Evolutionary conservation across 768 basidiomycete genomes (phyloP).

Genomic region (Mycena rebaudengoi): DNA sequence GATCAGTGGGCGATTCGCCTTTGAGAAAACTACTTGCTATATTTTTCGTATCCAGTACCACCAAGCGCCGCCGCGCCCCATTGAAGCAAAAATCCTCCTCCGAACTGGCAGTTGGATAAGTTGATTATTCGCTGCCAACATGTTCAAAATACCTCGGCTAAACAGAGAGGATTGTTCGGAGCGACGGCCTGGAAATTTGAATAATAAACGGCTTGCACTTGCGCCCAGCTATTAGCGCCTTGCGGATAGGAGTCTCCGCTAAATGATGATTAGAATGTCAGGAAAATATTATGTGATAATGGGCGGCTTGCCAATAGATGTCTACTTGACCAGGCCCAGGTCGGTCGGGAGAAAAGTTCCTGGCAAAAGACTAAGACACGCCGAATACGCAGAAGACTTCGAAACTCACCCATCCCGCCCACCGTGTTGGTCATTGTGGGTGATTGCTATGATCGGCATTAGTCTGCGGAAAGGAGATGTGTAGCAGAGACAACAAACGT

Average conservation of each 20-base stretch:
- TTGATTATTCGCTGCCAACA: background rate
- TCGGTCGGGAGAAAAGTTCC: conserved; percentile 58
- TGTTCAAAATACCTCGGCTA: conserved; percentile 51
- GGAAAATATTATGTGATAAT: background rate
- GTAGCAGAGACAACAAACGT: conserved; percentile 42
- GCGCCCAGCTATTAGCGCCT: conserved; percentile 55
- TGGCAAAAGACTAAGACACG: background rate
- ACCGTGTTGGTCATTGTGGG: conserved; percentile 58
- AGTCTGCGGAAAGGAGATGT: background rate
- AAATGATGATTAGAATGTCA: background rate
- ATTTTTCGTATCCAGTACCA: conserved; percentile 62
- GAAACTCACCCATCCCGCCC: conserved; percentile 45
- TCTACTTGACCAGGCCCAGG: conserved; percentile 54
- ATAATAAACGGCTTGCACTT: conserved; percentile 59
- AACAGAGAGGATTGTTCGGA: conserved; percentile 57
- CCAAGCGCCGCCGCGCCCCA: conserved; percentile 53
- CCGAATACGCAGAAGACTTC: background rate
- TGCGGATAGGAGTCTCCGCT: conserved; percentile 64
- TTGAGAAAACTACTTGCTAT: conserved; percentile 39
- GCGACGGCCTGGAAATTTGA: conserved; percentile 53
- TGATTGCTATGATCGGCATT: conserved; percentile 47
- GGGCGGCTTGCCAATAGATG: conserved; percentile 52
- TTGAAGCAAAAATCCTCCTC: conserved; percentile 55
- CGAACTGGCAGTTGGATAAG: conserved; percentile 45
- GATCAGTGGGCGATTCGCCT: no score